Conservation (phyloP, 202 grass and related monocot species). For the Digitaria exilis region DNA sequence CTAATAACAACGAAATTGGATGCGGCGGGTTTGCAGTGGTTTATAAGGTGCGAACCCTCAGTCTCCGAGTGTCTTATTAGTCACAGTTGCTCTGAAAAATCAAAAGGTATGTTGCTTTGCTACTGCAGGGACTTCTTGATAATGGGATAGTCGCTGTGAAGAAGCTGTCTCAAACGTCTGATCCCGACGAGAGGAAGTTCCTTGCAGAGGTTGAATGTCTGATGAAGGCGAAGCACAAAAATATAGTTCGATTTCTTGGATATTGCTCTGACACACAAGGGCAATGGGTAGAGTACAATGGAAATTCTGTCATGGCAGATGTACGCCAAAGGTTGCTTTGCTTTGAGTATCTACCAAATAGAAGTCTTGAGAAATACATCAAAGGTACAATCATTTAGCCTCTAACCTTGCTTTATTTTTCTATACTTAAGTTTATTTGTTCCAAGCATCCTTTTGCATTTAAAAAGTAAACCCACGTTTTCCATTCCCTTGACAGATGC, state of each 20-base stretch:
- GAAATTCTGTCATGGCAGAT: background rate
- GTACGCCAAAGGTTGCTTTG: background rate
- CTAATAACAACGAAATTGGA: background rate
- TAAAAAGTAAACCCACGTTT: background rate
- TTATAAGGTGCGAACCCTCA: constrained; percentile 11
- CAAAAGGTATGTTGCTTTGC: background rate
- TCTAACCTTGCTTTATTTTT: background rate
- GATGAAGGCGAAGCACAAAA: background rate
- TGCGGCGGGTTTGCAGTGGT: background rate
- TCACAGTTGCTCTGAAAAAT: background rate
- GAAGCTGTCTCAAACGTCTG: background rate
- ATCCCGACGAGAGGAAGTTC: background rate
- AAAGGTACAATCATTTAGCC: background rate
- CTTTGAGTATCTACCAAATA: constrained; percentile 11
- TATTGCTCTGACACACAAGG: constrained; percentile 12
- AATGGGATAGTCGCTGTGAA: constrained; percentile 1
- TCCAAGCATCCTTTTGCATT: background rate
- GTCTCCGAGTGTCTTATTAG: background rate
- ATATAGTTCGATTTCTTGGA: constrained; percentile 16
- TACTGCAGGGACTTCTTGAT: background rate
- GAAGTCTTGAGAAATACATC: background rate
- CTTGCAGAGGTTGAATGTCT: background rate
- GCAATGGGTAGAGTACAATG: background rate
- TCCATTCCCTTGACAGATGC: background rate
- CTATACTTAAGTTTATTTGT: background rate